Percentiles rank a stretch among this genome's conserved stretches.
phyloP scores from a whole-genome alignment of 2,329 filamentous ascomycete species.

The Annulohypoxylon truncatum region DNA sequence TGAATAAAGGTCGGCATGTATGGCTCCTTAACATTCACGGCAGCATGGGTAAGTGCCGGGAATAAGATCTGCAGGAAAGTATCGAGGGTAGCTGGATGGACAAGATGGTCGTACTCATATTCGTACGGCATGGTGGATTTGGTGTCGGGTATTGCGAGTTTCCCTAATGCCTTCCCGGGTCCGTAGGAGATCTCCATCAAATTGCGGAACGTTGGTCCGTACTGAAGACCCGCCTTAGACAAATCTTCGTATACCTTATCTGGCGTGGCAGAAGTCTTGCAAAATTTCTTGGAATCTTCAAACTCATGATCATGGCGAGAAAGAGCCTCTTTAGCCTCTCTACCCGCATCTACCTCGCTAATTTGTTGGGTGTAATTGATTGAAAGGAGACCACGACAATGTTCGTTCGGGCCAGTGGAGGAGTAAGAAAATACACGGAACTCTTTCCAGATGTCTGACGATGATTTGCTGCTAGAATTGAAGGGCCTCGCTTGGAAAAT shows the following conservation, averaged over 20 bases:
- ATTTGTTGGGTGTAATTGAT: not conserved
- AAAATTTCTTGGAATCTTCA: not conserved
- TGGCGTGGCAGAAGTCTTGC: not conserved
- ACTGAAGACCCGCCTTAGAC: conserved; percentile 1
- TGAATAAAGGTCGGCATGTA: conserved; percentile 24
- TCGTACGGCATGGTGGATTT: conserved; percentile 14
- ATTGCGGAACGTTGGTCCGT: conserved; percentile 14
- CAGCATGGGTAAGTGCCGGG: conserved; percentile 7
- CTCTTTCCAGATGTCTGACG: conserved; percentile 7
- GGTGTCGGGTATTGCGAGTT: conserved; percentile 11
- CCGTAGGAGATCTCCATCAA: conserved; percentile 3
- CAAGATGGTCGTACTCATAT: conserved; percentile 12
- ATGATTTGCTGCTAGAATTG: conserved; percentile 5
- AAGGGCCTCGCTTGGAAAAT: not conserved
- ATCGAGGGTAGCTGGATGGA: conserved; percentile 25
- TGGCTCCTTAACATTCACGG: conserved; percentile 9
- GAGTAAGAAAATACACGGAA: conserved; percentile 13
- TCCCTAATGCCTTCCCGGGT: not conserved
- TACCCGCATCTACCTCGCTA: not conserved
- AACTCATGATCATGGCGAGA: not conserved
- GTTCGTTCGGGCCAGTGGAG: not conserved
- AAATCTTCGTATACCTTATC: conserved; percentile 13
- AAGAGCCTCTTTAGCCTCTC: not conserved
- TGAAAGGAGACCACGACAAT: conserved; percentile 5
- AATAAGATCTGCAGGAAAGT: conserved; percentile 16